Evolutionary conservation across 768 basidiomycete genomes (phyloP), one percentile per base, ranked within the genome.

Genomic region (Leccinellum albellum): DNA sequence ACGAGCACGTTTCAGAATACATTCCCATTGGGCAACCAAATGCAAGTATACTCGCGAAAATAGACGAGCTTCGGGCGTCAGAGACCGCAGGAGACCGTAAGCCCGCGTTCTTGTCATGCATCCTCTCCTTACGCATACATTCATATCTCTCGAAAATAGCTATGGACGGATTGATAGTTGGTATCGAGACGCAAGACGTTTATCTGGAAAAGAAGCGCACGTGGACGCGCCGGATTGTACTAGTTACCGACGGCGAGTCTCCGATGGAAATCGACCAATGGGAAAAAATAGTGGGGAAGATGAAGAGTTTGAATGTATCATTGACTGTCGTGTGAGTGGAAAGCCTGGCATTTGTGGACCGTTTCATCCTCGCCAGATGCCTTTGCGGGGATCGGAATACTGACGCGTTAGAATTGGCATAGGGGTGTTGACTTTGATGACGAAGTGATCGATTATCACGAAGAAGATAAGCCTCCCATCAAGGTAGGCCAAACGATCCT

Each of bases 401-500:
- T 64, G 21, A 61, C 24, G n/a, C 13, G 37, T 26, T 24, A 5
- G 46, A 26, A 47, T 35, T 32, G 31, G 5, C 21, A 32, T 61
- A 95, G 93, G n/a, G 93, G 94, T 6, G 79, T 94, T 44, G 91
- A 94, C 70, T 95, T 96, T 72, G 91, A 85, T 51, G 90, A 93
- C 63, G 84, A 86, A 35, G 82, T 84, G 20, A 71, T 81, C 13
- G 81, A 73, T 1, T 89, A 81, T 66, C 68, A 75, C 10, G 87
- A 93, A 67, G 79, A 86, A 51, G 74, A 83, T 60, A 95, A 96
- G 69, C 76, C 83, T 6, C 56, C 76, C 4, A 81, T 84, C 51
- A 96, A 96, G 82, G 95, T 92, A 60, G n/a, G 57, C 12, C 40
- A 37, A 37, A 24, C 26, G 46, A 29, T 17, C 17, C 6, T 59